Conservation (phyloP, 2,329 filamentous ascomycete species). For the Xylariaceae sp. region DNA sequence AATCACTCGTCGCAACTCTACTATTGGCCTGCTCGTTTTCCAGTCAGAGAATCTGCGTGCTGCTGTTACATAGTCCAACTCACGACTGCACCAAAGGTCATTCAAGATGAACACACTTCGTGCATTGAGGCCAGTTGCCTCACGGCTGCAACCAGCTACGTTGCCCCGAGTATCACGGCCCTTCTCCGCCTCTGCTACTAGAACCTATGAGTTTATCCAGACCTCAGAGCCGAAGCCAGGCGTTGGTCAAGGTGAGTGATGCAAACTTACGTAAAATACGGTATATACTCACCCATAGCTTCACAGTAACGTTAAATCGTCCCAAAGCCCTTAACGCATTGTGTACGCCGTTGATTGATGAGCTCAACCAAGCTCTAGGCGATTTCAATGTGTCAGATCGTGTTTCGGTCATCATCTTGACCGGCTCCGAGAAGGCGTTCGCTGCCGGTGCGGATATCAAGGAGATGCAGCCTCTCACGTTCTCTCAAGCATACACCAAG, state of each 20-base stretch:
- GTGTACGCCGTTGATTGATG: slow-evolving; percentile 81
- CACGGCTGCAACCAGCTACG: slow-evolving; percentile 53
- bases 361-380: slow-evolving; percentile 76
- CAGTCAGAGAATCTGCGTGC: background rate
- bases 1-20: background rate
- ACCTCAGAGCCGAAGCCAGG: slow-evolving; percentile 81
- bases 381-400: slow-evolving; percentile 65
- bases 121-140: slow-evolving; percentile 56
- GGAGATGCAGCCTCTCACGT: slow-evolving; percentile 93
- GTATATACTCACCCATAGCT: no score
- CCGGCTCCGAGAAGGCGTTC: slow-evolving; percentile 85
- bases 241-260: slow-evolving; percentile 70
- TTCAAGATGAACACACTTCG: slow-evolving; percentile 49
- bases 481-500: slow-evolving; percentile 78
- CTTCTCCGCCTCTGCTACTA: slow-evolving; percentile 42
- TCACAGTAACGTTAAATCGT: slow-evolving; percentile 80
- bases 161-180: slow-evolving; percentile 52
- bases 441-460: slow-evolving; percentile 98
- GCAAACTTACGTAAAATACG: background rate
- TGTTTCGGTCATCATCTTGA: slow-evolving; percentile 76
- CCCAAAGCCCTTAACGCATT: slow-evolving; percentile 95
- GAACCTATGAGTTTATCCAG: slow-evolving; percentile 73
- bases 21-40: background rate
- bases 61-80: background rate
- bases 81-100: slow-evolving; percentile 11